Evolutionary conservation across 768 basidiomycete species (phyloP), one percentile per base, ranked within the genome.

Genomic region (Lentinula aciculospora): DNA sequence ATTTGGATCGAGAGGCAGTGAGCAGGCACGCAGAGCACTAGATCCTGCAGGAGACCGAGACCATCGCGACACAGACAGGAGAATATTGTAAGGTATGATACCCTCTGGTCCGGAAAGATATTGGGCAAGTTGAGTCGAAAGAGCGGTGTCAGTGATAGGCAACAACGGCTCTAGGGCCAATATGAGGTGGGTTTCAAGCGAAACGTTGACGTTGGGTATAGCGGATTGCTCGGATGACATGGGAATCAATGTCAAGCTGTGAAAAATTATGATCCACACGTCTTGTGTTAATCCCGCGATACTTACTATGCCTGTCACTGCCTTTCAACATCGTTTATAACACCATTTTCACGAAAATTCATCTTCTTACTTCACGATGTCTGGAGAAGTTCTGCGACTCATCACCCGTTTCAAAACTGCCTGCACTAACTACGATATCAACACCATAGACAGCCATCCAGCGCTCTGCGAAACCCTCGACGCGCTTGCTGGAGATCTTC

Each of bases 31-130:
- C 53, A 82, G 73, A 49, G 67, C 63, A 12, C 66, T 61, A 34
- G 62, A 66, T 6, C 83, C 88, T 46, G 71, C 69, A 15, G 46
- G 46, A 28, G 87, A 78, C 44, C 84, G 82, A 15, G 85, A 71
- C 91, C 91, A 93, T 68, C 75, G 75, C 0, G 90, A 89, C 48
- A 89, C 74, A 29, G 76, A 69, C 8, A 71, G 74, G 40, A 92
- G 75, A 42, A 85, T 67, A 5, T 72, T 66, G 69, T 92, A 87
- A 0, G 88, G 81, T 55, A 94, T 82, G 39, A 79, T 74, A n/a
- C 71, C 42, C 49, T 23, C 53, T 12, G 71, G 67, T 31, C 73
- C 65, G 23, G 64, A 60, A 45, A 85, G 65, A 62, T 74, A 76
- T 29, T 32, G 40, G 5, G 64, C 59, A 25, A 90, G 73, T 59